These are phyloP conservation scores for Pseudonectria buxi DNA, from an alignment of 2,329 filamentous ascomycete genomes.

Conservation along the genomic window DNA sequence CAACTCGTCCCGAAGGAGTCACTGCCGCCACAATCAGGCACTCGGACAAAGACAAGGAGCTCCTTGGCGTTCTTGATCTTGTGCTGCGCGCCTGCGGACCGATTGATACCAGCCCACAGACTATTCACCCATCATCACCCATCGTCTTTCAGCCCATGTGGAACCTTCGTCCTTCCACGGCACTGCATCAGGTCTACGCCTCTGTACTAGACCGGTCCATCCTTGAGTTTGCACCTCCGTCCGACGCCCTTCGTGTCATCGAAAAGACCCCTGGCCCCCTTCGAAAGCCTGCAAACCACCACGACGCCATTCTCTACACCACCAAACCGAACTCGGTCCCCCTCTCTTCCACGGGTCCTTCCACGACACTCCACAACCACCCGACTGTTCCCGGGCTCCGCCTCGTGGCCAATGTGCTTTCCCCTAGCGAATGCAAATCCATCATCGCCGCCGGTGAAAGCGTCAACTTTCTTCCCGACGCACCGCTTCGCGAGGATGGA, in stretches of 20 bases:
- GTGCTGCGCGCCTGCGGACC: slow-evolving; percentile 58
- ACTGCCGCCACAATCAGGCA: slow-evolving; percentile 27
- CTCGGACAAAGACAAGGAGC: slow-evolving; percentile 43
- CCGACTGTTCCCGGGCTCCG: slow-evolving; percentile 56
- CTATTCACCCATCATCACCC: slow-evolving; percentile 31
- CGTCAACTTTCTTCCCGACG: slow-evolving; percentile 60
- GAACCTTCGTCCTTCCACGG: slow-evolving; percentile 44
- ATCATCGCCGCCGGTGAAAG: slow-evolving; percentile 62
- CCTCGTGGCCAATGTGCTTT: slow-evolving; percentile 54
- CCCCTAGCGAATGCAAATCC: slow-evolving; percentile 53
- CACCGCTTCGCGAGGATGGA: slow-evolving; percentile 58
- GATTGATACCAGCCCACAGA: slow-evolving; percentile 41
- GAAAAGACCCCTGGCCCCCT: slow-evolving; percentile 53
- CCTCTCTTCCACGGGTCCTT: slow-evolving; percentile 37
- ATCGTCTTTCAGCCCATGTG: slow-evolving; percentile 55
- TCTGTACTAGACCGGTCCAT: slow-evolving; percentile 54
- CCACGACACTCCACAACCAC: slow-evolving; percentile 51
- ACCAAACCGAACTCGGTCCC: slow-evolving; percentile 50
- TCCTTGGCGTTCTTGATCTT: slow-evolving; percentile 56
- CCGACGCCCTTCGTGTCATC: slow-evolving; percentile 47
- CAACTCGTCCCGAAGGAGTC: slow-evolving; percentile 44
- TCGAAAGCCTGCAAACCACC: slow-evolving; percentile 62
- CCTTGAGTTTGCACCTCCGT: slow-evolving; percentile 31
- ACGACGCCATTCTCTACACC: slow-evolving; percentile 59
- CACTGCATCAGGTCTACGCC: slow-evolving; percentile 43